Conservation (phyloP, 371 early-diverging fungal genomes). For the Mortierella sp. region DNA sequence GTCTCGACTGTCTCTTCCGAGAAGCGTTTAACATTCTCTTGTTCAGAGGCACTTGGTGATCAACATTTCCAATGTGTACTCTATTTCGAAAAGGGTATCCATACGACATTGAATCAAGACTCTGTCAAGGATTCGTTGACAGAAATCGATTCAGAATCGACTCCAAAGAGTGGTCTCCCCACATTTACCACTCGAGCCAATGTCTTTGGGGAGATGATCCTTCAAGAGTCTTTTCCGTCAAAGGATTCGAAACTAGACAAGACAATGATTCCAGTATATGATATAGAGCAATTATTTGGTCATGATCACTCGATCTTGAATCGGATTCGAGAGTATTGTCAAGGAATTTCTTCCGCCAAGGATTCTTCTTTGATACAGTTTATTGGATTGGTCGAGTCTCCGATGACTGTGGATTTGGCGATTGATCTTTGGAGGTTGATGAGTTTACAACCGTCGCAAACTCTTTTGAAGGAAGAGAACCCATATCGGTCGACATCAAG, state of each 20-base stretch:
- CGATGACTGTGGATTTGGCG: constrained; percentile 1
- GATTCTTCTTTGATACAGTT: not conserved
- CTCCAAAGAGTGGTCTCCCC: constrained; percentile 14
- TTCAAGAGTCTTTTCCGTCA: not conserved
- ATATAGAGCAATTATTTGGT: constrained; percentile 26
- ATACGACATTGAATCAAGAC: not conserved
- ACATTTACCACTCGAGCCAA: not conserved
- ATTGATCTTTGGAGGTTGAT: constrained; percentile 33
- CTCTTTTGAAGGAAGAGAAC: not conserved
- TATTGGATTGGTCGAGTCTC: constrained; percentile 19
- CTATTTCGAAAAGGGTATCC: not conserved
- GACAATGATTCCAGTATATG: constrained; percentile 18
- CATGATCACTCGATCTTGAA: constrained; percentile 23
- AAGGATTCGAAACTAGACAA: not conserved
- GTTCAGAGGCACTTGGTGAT: not conserved
- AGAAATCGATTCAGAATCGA: not conserved
- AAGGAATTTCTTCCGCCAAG: not conserved
- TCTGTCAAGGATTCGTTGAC: not conserved
- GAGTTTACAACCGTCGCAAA: not conserved
- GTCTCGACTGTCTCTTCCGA: not conserved
- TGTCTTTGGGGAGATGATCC: not conserved
- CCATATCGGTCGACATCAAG: not conserved
- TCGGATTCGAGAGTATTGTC: constrained; percentile 15
- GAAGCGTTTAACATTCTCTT: not conserved
- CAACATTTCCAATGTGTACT: constrained; percentile 24